Base-by-base conservation (phyloP, 2,329 filamentous ascomycete genomes). In the Trichophyton simii region DNA sequence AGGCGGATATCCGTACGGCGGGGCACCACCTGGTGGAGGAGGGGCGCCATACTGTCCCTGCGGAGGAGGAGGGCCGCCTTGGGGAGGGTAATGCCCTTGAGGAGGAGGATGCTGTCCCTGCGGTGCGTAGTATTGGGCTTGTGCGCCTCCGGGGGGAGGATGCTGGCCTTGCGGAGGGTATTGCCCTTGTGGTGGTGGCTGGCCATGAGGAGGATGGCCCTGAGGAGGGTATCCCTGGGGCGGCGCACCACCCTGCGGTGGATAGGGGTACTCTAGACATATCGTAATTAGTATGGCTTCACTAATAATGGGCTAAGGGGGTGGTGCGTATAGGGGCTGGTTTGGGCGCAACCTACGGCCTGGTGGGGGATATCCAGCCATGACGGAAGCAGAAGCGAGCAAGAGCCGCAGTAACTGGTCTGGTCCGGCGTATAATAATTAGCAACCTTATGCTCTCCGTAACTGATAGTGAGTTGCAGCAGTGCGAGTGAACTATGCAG, bases 111-210 rank as follows among this genome's bases (percentile, higher is more conserved):
- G 9, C 34, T 59, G 61, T 60, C 44, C 38, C 48, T 61, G 61
- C 3, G 59, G 31, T 3, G 61, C 36, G 44, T 63, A 63, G 28
- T 61, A 59, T 28, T 64, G 62, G 9, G 9, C 46, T 15, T 52
- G 46, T 25, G 64, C 60, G 22, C 46, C 46, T 15, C 60, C 59
- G 6, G 58, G 61, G 3, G 61, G 61, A 25, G 61, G 62, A 28
- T 46, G 52, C 22, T 61, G 57, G 13, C 62, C 57, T 34, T 62
- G 63, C 22, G 63, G 64, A 13, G 62, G 50, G 28, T 62, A 61
- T 25, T 52, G 57, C 11, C 62, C 60, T 31, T 62, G 63, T 20
- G 63, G 64, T 20, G 60, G 64, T 18, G 61, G 61, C 44, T 65
- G 63, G 8, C 63, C 64, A 2, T 62, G 63, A 3, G 55, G 61